phyloP scores from a whole-genome alignment of 441 rosid genomes.

The Mallotus japonicus region DNA sequence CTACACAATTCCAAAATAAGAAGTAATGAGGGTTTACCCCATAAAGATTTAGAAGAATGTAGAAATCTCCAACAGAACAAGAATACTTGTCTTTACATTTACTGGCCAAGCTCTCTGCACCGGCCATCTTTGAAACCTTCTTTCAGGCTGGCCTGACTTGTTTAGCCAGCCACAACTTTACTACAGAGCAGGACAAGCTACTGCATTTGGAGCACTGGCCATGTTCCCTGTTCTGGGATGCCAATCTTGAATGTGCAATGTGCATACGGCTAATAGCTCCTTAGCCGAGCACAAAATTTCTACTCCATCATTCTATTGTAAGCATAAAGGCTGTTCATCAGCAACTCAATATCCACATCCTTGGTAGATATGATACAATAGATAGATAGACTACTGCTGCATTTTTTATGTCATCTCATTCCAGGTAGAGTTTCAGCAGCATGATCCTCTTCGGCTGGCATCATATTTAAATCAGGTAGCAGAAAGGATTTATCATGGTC shows the following conservation, averaged over 20 bases:
- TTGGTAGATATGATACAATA: background rate
- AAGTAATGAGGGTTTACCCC: conserved; percentile 47
- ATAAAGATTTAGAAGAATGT: conserved; percentile 19
- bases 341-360: conserved; percentile 5
- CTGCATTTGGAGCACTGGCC: background rate
- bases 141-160: background rate
- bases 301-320: background rate
- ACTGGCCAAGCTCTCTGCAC: conserved; percentile 13
- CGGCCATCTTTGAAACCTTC: conserved; percentile 11
- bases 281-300: conserved; percentile 1
- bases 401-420: conserved; percentile 32
- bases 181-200: background rate
- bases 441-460: conserved; percentile 47
- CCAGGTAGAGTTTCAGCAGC: conserved; percentile 32
- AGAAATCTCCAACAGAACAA: conserved; percentile 10
- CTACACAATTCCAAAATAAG: conserved; percentile 26
- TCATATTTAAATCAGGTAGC: conserved; percentile 73
- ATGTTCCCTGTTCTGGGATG: background rate
- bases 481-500: conserved; percentile 30
- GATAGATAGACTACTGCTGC: background rate
- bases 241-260: conserved; percentile 2
- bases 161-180: conserved; percentile 1
- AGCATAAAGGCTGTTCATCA: background rate
- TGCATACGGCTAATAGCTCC: conserved; percentile 14
- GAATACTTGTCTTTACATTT: conserved; percentile 6